Evolutionary conservation across 306 rosid species (phyloP).

Genomic region (Comarum palustre): DNA sequence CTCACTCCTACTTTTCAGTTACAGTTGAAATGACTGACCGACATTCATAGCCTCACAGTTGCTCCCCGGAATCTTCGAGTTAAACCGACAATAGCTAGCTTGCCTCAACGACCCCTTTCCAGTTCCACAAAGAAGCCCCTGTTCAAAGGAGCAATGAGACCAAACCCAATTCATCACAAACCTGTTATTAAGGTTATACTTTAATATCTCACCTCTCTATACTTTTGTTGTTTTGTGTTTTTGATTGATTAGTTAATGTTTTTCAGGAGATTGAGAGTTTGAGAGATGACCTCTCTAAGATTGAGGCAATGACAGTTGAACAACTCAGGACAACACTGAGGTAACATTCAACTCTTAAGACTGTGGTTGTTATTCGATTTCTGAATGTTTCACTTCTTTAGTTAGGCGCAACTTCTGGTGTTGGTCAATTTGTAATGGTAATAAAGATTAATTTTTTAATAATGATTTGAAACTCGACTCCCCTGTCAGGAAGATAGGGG

Average conservation of each 20-base stretch:
- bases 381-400: not conserved
- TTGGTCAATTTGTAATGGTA: conserved; percentile 7
- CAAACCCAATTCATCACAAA: conserved; percentile 26
- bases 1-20: not conserved
- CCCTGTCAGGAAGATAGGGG: conserved; percentile 57
- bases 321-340: conserved; percentile 67
- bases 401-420: not conserved
- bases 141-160: conserved; percentile 33
- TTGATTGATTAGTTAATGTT: conserved; percentile 14
- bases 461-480: conserved; percentile 31
- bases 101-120: conserved; percentile 48
- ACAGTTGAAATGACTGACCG: conserved; percentile 27
- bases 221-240: not conserved
- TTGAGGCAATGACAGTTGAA: conserved; percentile 70
- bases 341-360: conserved; percentile 25
- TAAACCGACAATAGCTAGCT: conserved; percentile 33
- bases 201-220: not conserved
- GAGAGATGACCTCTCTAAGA: conserved; percentile 52
- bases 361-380: not conserved
- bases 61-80: conserved; percentile 40
- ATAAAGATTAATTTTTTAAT: not conserved
- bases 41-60: conserved; percentile 47
- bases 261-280: conserved; percentile 61
- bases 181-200: conserved; percentile 39
- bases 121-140: conserved; percentile 33